A percentile compares a stretch with the other conserved stretches of the same genome.
phyloP scores from a whole-genome alignment of 148 eudicot species.

The Rhododendron mucronatum region DNA sequence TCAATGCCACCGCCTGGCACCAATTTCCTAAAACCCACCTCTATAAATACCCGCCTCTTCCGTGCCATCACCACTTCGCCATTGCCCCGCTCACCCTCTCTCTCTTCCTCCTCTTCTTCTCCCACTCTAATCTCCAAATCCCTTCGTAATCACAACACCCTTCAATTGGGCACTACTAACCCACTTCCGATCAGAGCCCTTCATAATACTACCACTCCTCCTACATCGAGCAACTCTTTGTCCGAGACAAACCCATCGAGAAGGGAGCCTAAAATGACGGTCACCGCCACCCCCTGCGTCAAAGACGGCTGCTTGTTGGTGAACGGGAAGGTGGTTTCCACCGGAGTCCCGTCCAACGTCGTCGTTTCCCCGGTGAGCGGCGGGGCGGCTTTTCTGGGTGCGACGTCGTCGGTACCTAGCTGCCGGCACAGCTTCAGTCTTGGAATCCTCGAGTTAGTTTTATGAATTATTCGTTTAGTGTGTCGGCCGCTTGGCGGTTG shows the following conservation, averaged over 20 bases:
- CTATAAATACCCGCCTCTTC: background rate
- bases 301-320: slow-evolving; percentile 16
- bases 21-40: background rate
- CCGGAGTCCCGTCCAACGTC: slow-evolving; percentile 12
- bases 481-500: no score
- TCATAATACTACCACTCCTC: background rate
- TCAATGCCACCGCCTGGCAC: background rate
- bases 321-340: slow-evolving; percentile 11
- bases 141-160: background rate
- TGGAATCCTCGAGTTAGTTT: slow-evolving; percentile 17
- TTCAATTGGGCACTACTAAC: background rate
- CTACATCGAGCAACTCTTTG: background rate
- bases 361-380: slow-evolving; percentile 4
- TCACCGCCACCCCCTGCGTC: slow-evolving; percentile 9
- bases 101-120: background rate
- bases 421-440: slow-evolving; percentile 16
- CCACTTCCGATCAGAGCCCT: background rate
- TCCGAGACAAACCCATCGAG: background rate
- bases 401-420: slow-evolving; percentile 6
- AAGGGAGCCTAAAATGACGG: slow-evolving; percentile 11
- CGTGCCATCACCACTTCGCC: background rate
- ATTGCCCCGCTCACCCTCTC: background rate
- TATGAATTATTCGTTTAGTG: no score
- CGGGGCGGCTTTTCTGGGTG: slow-evolving; percentile 19
- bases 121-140: background rate